Conservation (phyloP, 164 flowering plant species). For the Kalanchoe fedtschenkoi region DNA sequence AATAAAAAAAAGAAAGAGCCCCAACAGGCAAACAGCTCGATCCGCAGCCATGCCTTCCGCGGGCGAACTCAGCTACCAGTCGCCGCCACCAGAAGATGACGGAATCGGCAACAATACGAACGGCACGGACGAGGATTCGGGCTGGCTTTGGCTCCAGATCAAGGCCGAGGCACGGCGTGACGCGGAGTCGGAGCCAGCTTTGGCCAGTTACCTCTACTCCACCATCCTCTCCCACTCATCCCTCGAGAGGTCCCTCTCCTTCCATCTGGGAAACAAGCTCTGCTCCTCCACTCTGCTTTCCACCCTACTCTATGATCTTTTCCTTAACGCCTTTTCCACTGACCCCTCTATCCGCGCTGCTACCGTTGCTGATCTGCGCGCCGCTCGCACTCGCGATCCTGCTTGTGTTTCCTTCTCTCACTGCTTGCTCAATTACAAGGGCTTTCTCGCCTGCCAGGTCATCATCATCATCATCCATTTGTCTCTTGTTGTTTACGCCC, state of each 20-base stretch:
- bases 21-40: too few species aligned
- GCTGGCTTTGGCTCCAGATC: conserved; percentile 55
- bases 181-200: conserved; percentile 73
- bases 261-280: conserved; percentile 76
- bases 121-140: conserved; percentile 25
- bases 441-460: conserved; percentile 71
- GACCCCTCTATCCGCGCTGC: conserved; percentile 44
- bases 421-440: conserved; percentile 82
- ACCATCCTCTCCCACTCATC: conserved; percentile 79
- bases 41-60: conserved; percentile 12
- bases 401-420: conserved; percentile 79
- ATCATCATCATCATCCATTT: not conserved
- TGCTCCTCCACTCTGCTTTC: conserved; percentile 80
- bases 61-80: conserved; percentile 11
- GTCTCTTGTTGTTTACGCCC: not conserved
- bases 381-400: conserved; percentile 66
- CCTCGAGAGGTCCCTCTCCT: conserved; percentile 48
- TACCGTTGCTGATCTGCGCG: conserved; percentile 71
- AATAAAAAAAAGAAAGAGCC: too few species aligned
- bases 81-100: too few species aligned
- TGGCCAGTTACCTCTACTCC: conserved; percentile 79
- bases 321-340: conserved; percentile 53
- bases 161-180: conserved; percentile 66
- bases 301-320: conserved; percentile 74
- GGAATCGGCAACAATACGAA: conserved; percentile 7